Evolutionary conservation across 345 rosid species (phyloP), one percentile per base, ranked within the genome.

Genomic region (Durio zibethinus): DNA sequence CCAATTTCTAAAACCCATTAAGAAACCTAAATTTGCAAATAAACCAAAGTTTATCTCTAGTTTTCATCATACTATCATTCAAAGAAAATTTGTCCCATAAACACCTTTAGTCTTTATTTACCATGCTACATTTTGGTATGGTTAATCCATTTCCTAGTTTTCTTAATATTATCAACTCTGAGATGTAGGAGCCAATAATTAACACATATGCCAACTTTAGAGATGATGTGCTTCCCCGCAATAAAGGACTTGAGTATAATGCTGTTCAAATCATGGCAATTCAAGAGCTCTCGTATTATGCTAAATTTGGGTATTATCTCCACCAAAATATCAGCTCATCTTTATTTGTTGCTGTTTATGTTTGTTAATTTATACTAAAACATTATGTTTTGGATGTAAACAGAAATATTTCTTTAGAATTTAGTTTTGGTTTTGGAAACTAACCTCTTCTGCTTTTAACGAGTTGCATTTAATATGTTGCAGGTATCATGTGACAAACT

Each of bases 201-300:
- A 93, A 93, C 81, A 90, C 97, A 64, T 93, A 93, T 80, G 89
- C 89, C 73, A 92, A 87, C 86, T 93, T 96, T 80, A 92, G 98
- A 88, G 99, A 96, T 83, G 93, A 96, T 61, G 91, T 96, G 80
- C 97, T 96, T 85, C 99, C 99, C 63, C 98, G 98, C 65, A 92
- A 93, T 80, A 96, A 96, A 87, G 87, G 69, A 79, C 94, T 96
- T 71, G 99, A 98, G 59, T 96, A 96, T 75, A 96, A 96, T 88
- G 97, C 97, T 62, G 98, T 96, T 77, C 99, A 96, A 88, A 88
- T 96, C 80, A 96, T 96, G 99, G 99, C 99, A 69, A 91, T 96
- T 82, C 98, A 96, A 84, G 99, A 96, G 82, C 99, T 93, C 78
- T 91, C 99, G 36, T 93, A 96, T 81, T 96, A 96, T 83, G 97